Percentiles rank a stretch among this genome's conserved stretches.
Conservation (phyloP, 192 early-diverging fungal species). For the Linnemannia hyalina region DNA sequence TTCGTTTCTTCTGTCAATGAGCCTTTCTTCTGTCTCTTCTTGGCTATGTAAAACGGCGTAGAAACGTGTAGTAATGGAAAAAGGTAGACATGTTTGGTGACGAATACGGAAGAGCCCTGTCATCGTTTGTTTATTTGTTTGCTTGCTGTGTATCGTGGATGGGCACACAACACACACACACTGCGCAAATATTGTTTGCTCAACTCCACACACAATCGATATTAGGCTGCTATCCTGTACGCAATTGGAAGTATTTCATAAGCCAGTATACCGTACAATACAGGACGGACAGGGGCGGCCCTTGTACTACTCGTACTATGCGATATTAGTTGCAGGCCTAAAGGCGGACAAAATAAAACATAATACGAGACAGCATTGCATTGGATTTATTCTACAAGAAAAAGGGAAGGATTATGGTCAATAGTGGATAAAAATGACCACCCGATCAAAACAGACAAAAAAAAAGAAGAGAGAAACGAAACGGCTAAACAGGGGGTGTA, state of each 20-base stretch:
- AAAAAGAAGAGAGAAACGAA: neutral
- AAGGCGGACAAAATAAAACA: too few relatives aligned
- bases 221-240: neutral
- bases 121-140: neutral
- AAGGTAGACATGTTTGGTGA: too few relatives aligned
- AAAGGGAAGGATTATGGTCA: neutral
- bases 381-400: neutral
- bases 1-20: too few relatives aligned
- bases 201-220: neutral
- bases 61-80: too few relatives aligned
- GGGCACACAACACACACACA: neutral
- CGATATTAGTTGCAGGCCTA: too few relatives aligned
- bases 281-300: too few relatives aligned
- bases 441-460: neutral
- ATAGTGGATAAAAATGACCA: neutral
- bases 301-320: too few relatives aligned
- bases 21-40: too few relatives aligned
- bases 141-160: neutral
- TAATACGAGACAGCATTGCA: neutral
- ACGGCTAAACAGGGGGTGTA: neutral
- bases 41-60: too few relatives aligned
- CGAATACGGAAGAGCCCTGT: neutral
- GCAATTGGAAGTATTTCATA: neutral
- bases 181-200: slow-evolving; percentile 10
- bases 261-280: neutral